phyloP scores from a whole-genome alignment of 768 basidiomycete species.

The Kwoniella bestiolae region DNA sequence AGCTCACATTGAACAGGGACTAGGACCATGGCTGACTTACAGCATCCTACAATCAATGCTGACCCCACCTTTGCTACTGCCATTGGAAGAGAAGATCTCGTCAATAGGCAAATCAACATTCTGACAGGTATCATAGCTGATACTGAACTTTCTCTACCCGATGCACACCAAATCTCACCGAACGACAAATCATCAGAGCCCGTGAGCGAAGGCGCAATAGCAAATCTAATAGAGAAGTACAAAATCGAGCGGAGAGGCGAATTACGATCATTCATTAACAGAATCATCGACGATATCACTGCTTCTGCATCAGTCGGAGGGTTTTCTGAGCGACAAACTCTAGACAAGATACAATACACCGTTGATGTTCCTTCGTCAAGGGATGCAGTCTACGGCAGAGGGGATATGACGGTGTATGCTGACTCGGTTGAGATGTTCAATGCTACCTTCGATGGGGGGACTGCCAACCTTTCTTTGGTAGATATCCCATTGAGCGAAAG shows the following conservation, averaged over 20 bases:
- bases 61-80: no score
- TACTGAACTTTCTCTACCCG: background rate
- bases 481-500: background rate
- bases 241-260: no score
- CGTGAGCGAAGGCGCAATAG: background rate
- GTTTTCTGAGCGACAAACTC: no score
- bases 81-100: background rate
- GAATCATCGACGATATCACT: no score
- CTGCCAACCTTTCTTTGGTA: background rate
- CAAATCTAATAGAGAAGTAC: background rate
- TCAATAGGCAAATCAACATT: background rate
- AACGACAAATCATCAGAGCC: background rate
- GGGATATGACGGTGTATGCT: background rate
- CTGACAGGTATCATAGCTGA: background rate
- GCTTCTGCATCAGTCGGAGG: no score
- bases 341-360: background rate
- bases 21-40: background rate
- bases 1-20: background rate
- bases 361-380: background rate
- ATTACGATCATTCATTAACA: no score
- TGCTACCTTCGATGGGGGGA: background rate
- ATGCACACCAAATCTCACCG: background rate
- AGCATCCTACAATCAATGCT: no score
- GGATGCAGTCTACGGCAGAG: background rate
- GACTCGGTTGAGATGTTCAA: background rate